phyloP scores from a whole-genome alignment of 2,329 filamentous ascomycete genomes.

The Colletotrichum sp. region DNA sequence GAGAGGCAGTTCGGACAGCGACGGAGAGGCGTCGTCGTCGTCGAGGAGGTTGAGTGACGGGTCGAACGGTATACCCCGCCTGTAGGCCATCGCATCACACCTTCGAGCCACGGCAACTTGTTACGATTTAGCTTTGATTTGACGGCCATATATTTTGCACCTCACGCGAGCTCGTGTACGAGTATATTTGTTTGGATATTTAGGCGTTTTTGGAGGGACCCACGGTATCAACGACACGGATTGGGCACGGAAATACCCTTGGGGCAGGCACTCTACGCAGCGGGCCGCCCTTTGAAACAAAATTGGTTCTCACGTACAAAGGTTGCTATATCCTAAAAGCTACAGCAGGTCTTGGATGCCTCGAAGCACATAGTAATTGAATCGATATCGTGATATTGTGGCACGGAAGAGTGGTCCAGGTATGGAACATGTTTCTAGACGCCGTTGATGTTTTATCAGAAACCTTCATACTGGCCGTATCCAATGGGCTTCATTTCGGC shows the following conservation, averaged over 20 bases:
- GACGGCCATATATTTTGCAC: background rate
- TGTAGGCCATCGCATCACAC: slow-evolving; percentile 24
- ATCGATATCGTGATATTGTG: background rate
- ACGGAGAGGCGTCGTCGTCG: slow-evolving; percentile 20
- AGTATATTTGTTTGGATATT: background rate
- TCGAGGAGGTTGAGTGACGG: slow-evolving; percentile 33
- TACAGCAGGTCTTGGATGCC: background rate
- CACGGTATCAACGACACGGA: background rate
- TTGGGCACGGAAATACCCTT: slow-evolving; percentile 19
- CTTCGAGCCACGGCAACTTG: background rate
- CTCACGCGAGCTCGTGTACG: background rate
- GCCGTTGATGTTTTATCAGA: background rate
- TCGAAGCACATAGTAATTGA: background rate
- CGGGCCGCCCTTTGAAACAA: background rate
- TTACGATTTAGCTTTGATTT: background rate
- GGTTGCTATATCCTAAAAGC: background rate
- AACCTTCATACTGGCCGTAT: background rate
- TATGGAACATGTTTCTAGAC: background rate
- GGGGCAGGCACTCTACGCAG: background rate
- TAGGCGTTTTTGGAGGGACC: slow-evolving; percentile 1
- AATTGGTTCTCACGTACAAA: background rate
- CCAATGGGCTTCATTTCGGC: background rate
- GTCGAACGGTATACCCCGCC: slow-evolving; percentile 38
- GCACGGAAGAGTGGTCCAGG: background rate
- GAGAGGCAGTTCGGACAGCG: slow-evolving; percentile 29